Percentiles rank a stretch among this genome's conserved stretches.
Evolutionary conservation across 1,284 basidiomycete genomes (phyloP).

Genomic region (Stygiomarasmius scandens): DNA sequence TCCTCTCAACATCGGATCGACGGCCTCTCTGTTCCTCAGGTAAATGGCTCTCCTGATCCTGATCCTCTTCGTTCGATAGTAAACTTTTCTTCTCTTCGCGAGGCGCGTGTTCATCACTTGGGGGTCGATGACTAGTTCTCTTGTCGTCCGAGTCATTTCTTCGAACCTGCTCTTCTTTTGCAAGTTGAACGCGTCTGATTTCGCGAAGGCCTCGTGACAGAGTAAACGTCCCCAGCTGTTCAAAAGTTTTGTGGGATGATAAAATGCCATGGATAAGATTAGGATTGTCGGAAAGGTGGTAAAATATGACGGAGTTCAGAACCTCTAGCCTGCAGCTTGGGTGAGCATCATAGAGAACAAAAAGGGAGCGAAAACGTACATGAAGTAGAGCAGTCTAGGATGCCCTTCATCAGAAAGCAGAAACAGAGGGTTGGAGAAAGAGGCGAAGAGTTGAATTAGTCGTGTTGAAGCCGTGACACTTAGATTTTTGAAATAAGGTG

Average conservation of each 20-base stretch:
- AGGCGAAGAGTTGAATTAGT: conserved; percentile 84
- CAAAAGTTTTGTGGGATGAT: conserved; percentile 79
- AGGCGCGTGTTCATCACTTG: conserved; percentile 37
- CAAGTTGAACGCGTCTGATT: conserved; percentile 72
- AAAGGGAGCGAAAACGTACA: conserved; percentile 47
- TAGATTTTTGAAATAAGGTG: conserved; percentile 84
- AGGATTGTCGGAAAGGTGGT: conserved; percentile 78
- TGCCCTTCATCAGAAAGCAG: conserved; percentile 92
- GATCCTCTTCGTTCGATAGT: conserved; percentile 49
- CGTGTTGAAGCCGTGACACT: conserved; percentile 82
- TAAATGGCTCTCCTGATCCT: conserved; percentile 18
- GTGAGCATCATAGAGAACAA: conserved; percentile 4
- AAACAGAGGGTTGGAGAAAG: conserved; percentile 88
- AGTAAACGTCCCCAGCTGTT: conserved; percentile 88
- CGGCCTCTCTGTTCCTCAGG: conserved; percentile 9
- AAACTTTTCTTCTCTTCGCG: conserved; percentile 66
- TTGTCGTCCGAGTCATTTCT: conserved; percentile 36
- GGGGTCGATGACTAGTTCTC: conserved; percentile 38
- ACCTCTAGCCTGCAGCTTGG: conserved; percentile 72
- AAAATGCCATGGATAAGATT: conserved; percentile 88
- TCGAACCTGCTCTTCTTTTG: conserved; percentile 66
- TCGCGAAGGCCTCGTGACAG: conserved; percentile 82
- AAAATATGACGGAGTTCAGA: conserved; percentile 82
- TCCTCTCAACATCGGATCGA: conserved; percentile 26
- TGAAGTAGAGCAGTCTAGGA: conserved; percentile 88